Evolutionary conservation across 495 filamentous ascomycete species (phyloP), one percentile per base, ranked within the genome.

Genomic region (Hypoxylon crocopeplum): DNA sequence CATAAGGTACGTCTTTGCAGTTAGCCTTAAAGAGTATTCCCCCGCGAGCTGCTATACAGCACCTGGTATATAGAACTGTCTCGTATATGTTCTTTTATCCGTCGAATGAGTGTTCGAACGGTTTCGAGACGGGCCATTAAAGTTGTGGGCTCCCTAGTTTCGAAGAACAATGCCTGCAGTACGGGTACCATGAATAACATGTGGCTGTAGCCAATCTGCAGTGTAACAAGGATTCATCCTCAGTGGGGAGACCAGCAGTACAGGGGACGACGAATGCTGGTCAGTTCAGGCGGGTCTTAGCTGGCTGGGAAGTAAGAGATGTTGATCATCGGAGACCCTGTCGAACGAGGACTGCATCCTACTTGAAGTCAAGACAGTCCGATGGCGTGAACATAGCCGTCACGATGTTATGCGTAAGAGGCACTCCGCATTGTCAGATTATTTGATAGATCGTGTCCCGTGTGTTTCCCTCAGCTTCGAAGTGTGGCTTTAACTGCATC

Each of bases 181-280:
- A 44, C 12, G 16, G 27, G 13, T n/a, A 15, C 47, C 19, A 30
- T 48, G 60, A 48, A 45, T 38, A 41, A 40, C 42, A 53, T 59
- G 51, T 56, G 55, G 55, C 49, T 50, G 51, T 59, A 40, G 40
- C 62, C 39, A 50, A 20, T 47, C 55, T 65, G 62, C 56, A 56
- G 56, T 65, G 62, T 56, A 65, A 65, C 62, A 51, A 65, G 62
- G 62, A 65, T 65, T 55, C 49, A 65, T 65, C 62, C 62, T 60
- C 62, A 59, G 56, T 59, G 55, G 62, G 56, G 62, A 44, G 40
- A 46, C 50, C 36, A 29, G 47, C 46, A 36, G 32, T 58, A 32
- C 48, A 53, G 48, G 54, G 53, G 54, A 41, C 33, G 25, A 24
- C 29, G 54, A 45, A 58, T 49, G 60, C 54, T 59, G 48, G 60